phyloP scores from a whole-genome alignment of 2,329 filamentous ascomycete species.

The Phoma herbarum region DNA sequence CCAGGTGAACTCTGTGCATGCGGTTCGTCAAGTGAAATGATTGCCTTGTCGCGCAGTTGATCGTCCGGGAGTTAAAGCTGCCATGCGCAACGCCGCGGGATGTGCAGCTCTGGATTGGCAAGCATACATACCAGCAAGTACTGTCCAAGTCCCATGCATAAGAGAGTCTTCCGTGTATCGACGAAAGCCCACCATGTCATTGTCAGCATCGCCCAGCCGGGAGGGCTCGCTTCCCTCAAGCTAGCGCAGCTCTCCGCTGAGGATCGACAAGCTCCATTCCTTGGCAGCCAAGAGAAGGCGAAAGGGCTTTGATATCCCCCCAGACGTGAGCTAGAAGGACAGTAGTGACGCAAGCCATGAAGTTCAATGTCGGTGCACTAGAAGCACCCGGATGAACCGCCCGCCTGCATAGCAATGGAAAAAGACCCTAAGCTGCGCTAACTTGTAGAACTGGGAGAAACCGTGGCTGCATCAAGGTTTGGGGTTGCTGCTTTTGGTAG shows the following conservation, averaged over 20 bases:
- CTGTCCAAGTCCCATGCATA: too few relatives aligned
- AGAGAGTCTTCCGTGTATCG: too few relatives aligned
- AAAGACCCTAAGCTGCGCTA: neutral
- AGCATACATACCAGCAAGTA: neutral
- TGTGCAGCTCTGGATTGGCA: neutral
- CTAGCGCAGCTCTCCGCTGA: constrained; percentile 3
- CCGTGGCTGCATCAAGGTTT: neutral
- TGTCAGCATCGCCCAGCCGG: neutral
- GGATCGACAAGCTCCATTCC: neutral
- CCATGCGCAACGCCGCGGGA: too few relatives aligned
- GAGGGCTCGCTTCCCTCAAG: neutral
- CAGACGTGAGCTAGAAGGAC: neutral
- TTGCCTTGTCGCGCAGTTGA: neutral
- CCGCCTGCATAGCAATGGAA: neutral
- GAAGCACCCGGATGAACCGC: neutral
- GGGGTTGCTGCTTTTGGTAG: neutral
- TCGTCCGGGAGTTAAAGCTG: neutral
- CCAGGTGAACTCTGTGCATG: neutral
- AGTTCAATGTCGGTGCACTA: neutral
- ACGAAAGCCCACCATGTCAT: neutral
- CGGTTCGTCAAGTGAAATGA: neutral
- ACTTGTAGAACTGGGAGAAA: neutral
- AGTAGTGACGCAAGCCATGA: too few relatives aligned
- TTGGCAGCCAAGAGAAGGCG: constrained; percentile 16
- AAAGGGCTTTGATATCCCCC: neutral